A percentile compares a stretch with the other conserved stretches of the same genome.
Conservation (phyloP, 768 basidiomycete genomes). For the Rhizopogon vulgaris region DNA sequence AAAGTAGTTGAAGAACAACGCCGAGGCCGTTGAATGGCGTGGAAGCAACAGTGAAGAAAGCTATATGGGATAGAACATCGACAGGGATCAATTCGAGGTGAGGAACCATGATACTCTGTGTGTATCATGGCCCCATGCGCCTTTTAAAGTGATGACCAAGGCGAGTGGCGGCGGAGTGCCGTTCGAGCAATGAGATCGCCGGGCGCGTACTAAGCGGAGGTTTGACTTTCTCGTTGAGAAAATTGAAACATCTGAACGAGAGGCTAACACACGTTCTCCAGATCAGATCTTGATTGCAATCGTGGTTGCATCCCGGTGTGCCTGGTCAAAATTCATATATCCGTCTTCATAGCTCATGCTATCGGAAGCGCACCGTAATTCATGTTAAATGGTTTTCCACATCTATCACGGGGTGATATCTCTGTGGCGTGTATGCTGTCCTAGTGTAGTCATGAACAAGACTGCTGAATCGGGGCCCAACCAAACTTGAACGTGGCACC, state of each 20-base stretch:
- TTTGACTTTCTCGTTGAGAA: constrained; percentile 30
- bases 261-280: constrained; percentile 22
- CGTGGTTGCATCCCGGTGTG: constrained; percentile 23
- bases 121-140: constrained; percentile 20
- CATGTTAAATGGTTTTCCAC: constrained; percentile 1
- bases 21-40: constrained; percentile 33
- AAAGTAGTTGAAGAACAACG: constrained; percentile 37
- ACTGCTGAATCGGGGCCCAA: background rate
- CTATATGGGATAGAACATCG: constrained; percentile 54
- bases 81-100: constrained; percentile 43
- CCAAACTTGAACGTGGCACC: background rate
- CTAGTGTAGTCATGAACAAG: constrained; percentile 6
- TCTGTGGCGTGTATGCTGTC: background rate
- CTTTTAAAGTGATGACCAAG: constrained; percentile 7
- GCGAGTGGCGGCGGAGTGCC: constrained; percentile 23
- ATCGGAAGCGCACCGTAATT: constrained; percentile 12
- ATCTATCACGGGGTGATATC: constrained; percentile 5
- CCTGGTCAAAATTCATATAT: constrained; percentile 31
- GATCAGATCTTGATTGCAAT: constrained; percentile 30
- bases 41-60: constrained; percentile 37
- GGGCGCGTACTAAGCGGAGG: constrained; percentile 25
- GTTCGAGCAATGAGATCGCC: constrained; percentile 29
- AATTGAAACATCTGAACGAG: constrained; percentile 27
- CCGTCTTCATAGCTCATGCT: constrained; percentile 25
- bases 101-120: constrained; percentile 34